Evolutionary conservation across 2,329 filamentous ascomycete genomes (phyloP).

Genomic region (Fusarium acutatum): DNA sequence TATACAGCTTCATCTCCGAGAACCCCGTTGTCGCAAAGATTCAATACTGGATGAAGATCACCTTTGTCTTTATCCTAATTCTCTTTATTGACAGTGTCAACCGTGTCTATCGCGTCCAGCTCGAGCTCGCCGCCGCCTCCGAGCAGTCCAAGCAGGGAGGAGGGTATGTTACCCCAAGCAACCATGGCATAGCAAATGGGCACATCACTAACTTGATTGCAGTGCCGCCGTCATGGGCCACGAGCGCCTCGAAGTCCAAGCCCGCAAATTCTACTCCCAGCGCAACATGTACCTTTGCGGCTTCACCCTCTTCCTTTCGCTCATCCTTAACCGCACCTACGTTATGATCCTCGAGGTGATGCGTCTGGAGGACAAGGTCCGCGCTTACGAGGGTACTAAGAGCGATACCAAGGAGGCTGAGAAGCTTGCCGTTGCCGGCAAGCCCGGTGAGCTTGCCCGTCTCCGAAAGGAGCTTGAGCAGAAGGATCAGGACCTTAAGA

Average conservation of each 20-base stretch:
- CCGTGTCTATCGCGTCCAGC: slow-evolving; percentile 94
- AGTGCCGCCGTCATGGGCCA: slow-evolving; percentile 80
- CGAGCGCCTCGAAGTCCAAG: slow-evolving; percentile 97
- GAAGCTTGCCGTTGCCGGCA: slow-evolving; percentile 76
- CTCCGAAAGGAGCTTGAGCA: slow-evolving; percentile 76
- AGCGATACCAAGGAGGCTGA: slow-evolving; percentile 71
- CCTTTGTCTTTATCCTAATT: slow-evolving; percentile 98
- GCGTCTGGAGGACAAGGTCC: slow-evolving; percentile 90
- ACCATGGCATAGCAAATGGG: background rate
- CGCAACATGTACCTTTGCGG: slow-evolving; percentile 99
- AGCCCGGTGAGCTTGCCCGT: slow-evolving; percentile 76
- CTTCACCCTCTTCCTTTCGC: slow-evolving; percentile 97
- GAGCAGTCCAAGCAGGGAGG: slow-evolving; percentile 60
- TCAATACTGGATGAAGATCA: slow-evolving; percentile 98
- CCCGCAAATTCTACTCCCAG: slow-evolving; percentile 99
- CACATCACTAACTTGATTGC: slow-evolving; percentile 32
- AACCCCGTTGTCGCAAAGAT: slow-evolving; percentile 86
- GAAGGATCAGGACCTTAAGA: slow-evolving; percentile 85
- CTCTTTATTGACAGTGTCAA: slow-evolving; percentile 97
- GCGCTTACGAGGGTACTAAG: slow-evolving; percentile 72
- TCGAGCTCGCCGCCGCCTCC: slow-evolving; percentile 79
- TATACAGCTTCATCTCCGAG: slow-evolving; percentile 85
- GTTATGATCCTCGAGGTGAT: slow-evolving; percentile 94
- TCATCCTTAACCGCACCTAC: slow-evolving; percentile 99
- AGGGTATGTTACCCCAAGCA: slow-evolving; percentile 54